Base-by-base conservation (phyloP, 495 filamentous ascomycete species). In the Oleoguttula mirabilis region DNA sequence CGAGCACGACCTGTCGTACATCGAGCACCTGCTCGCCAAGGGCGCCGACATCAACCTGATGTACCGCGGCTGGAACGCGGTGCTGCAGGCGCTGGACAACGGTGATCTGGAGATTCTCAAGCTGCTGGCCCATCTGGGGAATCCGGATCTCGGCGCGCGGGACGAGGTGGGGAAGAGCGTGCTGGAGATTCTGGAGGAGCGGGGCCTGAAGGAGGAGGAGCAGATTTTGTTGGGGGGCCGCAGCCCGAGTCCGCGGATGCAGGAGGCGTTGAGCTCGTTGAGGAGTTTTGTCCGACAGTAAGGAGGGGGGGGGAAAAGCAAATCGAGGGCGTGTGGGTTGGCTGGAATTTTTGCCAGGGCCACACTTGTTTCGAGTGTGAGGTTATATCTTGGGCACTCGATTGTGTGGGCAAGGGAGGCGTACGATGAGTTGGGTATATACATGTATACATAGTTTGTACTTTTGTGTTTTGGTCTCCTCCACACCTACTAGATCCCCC, bases 41-140 rank as follows among this genome's bases (percentile, higher is more conserved):
- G 72, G 72, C 21, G 72, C 70, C 5, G 66, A 75, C 41, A 66
- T 69, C 27, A 73, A 73, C 47, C 61, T 65, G 52, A 60, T 69
- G 41, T 70, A 73, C 51, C 66, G 69, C 1, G 69, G 70, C 6
- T 70, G 69, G 65, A 72, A 70, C 36, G 67, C 67, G 10, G 60
- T 59, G 12, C 46, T 56, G 11, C 50, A 54, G 23, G 56, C 56
- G 15, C 43, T 56, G 10, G 56, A 59, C 23, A 59, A 56, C 16
- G 54, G 56, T 10, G 54, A 59, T 30, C 43, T 45, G 17, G 30
- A 52, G 22, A 54, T 71, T 6, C 52, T 73, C 36, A 58, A 47
- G 25, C 50, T 75, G 11, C 48, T 75, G 32, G 55, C 66, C 33
- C 56, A 68, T 4, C 38, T 44, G 4, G 47, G 41, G 11, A 40